A percentile compares a stretch with the other conserved stretches of the same genome.
phyloP scores from a whole-genome alignment of 2,329 filamentous ascomycete species.

The Tolypocladium ovalisporum region DNA sequence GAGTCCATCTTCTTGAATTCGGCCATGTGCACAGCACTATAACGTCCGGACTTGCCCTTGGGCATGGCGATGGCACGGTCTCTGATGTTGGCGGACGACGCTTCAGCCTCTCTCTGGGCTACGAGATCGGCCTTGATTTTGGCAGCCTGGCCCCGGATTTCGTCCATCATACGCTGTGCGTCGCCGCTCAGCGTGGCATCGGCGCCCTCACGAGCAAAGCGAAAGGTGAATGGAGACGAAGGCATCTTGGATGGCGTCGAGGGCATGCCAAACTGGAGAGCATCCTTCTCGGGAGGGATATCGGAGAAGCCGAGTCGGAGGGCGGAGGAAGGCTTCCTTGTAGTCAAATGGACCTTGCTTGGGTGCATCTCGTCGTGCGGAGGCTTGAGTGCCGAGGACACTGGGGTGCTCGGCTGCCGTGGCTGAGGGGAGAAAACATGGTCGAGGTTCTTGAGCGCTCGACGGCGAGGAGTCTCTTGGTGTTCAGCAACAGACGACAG shows the following conservation, averaged over 20 bases:
- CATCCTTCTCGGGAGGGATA: slow-evolving; percentile 43
- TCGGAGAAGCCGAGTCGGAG: slow-evolving; percentile 74
- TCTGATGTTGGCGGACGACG: slow-evolving; percentile 28
- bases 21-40: slow-evolving; percentile 74
- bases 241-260: slow-evolving; percentile 55
- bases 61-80: slow-evolving; percentile 68
- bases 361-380: slow-evolving; percentile 83
- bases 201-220: slow-evolving; percentile 44
- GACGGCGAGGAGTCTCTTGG: slow-evolving; percentile 24
- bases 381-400: slow-evolving; percentile 56
- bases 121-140: slow-evolving; percentile 60
- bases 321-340: slow-evolving; percentile 67
- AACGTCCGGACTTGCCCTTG: slow-evolving; percentile 68
- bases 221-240: slow-evolving; percentile 57
- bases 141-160: slow-evolving; percentile 60
- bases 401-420: slow-evolving; percentile 44
- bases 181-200: slow-evolving; percentile 49
- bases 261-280: slow-evolving; percentile 30
- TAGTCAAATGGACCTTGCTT: slow-evolving; percentile 66
- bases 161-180: slow-evolving; percentile 50
- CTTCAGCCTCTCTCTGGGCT: slow-evolving; percentile 48
- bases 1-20: slow-evolving; percentile 98
- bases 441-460: slow-evolving; percentile 15
- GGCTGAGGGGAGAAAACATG: slow-evolving; percentile 22
- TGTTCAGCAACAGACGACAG: slow-evolving; percentile 33